Base-by-base conservation (phyloP, 495 filamentous ascomycete genomes). In the Penicillium paradoxum region DNA sequence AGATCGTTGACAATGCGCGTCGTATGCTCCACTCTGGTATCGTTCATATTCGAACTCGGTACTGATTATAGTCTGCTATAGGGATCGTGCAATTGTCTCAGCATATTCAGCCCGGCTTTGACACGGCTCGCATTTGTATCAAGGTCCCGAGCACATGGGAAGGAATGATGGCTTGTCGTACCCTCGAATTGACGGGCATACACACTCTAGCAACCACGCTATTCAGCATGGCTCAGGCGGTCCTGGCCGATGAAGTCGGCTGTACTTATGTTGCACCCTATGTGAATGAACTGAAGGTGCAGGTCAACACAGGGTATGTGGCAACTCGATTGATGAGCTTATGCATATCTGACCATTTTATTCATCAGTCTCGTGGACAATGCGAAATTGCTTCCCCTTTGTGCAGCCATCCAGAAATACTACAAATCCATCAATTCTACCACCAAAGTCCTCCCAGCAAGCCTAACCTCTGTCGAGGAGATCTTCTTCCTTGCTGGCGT, bases 91-190 rank as follows among this genome's bases (percentile, higher is more conserved):
- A 68, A 9, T 59, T 79, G 49, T 78, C 80, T 62, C 61, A 69
- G 27, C 62, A 72, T 33, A 57, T 86, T 7, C 68, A 75, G 14
- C 76, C 79, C 0, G 51, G 46, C 4, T 79, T 83, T 55, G 68
- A 79, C 25, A 45, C 58, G n/a, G 62, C 65, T 6, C 72, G 80
- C 51, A 67, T 87, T 37, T 83, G 76, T 41, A 80, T 85, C 70
- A 87, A 86, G 51, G 76, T 87, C 43, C 81, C 81, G 1, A 69
- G 75, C 21, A 87, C 82, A 6, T 84, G 81, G 77, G 81, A 85
- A 60, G 84, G 84, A 4, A 63, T 86, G 17, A 72, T 79, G 60
- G 84, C 83, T 24, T 87, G 83, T 58, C 70, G 70, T 6, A 70
- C 69, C n/a, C 68, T 88, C 13, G 76, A 84, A 54, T 55, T 60